A percentile compares a stretch with the other conserved stretches of the same genome.
These are phyloP conservation scores for Zygoascus bituminiphila DNA, from an alignment of 805 yeast genomes.

Conservation along the genomic window DNA sequence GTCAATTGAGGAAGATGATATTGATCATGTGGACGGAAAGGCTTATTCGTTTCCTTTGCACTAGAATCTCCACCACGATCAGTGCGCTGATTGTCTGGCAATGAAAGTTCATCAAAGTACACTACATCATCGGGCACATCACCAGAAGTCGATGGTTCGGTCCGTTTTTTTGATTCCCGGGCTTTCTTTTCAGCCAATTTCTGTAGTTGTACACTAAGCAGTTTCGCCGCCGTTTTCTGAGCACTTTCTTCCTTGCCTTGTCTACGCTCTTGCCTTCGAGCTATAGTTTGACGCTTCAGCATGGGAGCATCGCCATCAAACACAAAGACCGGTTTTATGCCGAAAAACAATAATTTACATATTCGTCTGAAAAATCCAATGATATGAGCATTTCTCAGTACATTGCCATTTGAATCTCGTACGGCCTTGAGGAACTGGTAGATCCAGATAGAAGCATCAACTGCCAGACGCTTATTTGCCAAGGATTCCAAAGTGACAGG, in stretches of 20 bases:
- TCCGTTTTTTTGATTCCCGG: not conserved
- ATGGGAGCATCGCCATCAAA: constrained; percentile 94
- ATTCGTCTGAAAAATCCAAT: constrained; percentile 94
- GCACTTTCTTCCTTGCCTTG: constrained; percentile 68
- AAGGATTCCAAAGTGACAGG: constrained; percentile 87
- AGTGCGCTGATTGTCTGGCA: not conserved
- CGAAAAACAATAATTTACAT: constrained; percentile 80
- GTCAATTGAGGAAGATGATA: constrained; percentile 73
- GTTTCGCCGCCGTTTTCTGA: constrained; percentile 64
- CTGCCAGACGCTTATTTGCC: constrained; percentile 71
- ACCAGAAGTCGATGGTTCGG: not conserved
- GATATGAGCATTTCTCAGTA: constrained; percentile 71
- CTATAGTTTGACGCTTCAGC: constrained; percentile 71
- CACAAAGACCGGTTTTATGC: constrained; percentile 81
- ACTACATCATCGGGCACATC: constrained; percentile 2
- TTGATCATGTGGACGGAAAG: constrained; percentile 60
- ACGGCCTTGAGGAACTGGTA: constrained; percentile 95
- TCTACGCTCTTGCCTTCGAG: constrained; percentile 60
- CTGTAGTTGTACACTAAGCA: constrained; percentile 75
- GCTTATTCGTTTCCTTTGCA: constrained; percentile 2
- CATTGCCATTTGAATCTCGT: constrained; percentile 74
- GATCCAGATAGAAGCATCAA: constrained; percentile 98
- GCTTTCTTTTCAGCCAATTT: constrained; percentile 34
- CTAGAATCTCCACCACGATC: not conserved
- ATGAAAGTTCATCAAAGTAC: constrained; percentile 1